Evolutionary conservation across 225 moss, liverwort and hornwort species (phyloP), one percentile per base, ranked within the genome.

Genomic region (Physcomitrellopsis africana): DNA sequence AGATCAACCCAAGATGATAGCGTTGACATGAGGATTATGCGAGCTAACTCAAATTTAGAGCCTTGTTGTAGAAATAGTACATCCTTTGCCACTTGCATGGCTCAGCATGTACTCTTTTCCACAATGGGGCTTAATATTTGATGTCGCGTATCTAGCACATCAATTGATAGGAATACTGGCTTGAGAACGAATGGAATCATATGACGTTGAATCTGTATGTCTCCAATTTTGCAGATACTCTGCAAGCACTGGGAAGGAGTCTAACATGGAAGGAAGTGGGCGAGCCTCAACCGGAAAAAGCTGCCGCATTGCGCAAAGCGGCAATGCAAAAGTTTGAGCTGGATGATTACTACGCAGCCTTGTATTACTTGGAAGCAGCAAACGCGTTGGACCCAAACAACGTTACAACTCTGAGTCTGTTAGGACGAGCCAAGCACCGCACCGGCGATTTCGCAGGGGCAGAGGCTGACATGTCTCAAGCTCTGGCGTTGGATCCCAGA

Each of bases 401-500:
- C 18, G 63, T 64, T 0, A 8, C 10, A 44, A 64, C 63, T 8
- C 43, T 64, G 37, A 67, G 19, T 37, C 37, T 66, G 17, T 19
- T 76, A 15, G 75, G 75, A 37, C 59, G 16, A n/a, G 67, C 75
- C 1, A 76, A 55, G 18, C 9, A 44, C 58, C 5, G 11, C 32
- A 59, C 59, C 9, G 75, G 75, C 17, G 58, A 76, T 67, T 57
- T 24, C 5, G 0, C 13, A 9, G 67, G 56, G n/a, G 75, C 75
- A 6, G 47, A 59, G 1, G 43, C 32, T 3, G 67, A 18, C 1
- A 56, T 24, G 9, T 14, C 32, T 8, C 67, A 32, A 76, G 75
- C 75, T 49, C 58, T 67, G 20, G 22, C 15, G 24, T 11, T 67
- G 5, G 41, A 76, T 76, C 68, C 76, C 7, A 76, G 8, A 7